phyloP scores from a whole-genome alignment of 2,329 filamentous ascomycete genomes.

The Trichoderma simmonsii region DNA sequence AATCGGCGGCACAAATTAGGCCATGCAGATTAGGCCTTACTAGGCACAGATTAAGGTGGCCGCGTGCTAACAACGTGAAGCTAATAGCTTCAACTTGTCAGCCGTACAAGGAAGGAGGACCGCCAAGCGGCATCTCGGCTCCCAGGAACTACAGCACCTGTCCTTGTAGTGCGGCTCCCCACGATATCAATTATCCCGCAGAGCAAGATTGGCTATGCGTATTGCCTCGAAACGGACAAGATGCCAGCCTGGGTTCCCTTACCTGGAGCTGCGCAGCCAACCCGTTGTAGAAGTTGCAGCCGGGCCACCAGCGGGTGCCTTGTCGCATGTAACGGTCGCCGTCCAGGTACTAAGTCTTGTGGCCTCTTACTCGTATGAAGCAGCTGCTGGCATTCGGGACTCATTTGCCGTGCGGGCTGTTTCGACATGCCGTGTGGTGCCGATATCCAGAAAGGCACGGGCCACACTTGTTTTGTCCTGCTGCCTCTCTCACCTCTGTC shows the following conservation, averaged over 20 bases:
- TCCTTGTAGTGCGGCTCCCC: conserved; percentile 3
- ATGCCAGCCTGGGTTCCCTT: neutral
- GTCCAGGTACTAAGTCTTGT: neutral
- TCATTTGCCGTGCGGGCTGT: conserved; percentile 11
- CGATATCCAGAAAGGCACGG: conserved; percentile 15
- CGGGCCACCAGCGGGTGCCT: neutral
- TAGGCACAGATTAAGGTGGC: conserved; percentile 5
- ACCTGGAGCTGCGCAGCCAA: neutral
- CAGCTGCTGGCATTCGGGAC: conserved; percentile 9
- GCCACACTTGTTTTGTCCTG: conserved; percentile 8
- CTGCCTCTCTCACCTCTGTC: neutral
- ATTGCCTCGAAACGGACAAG: conserved; percentile 1
- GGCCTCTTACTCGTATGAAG: neutral
- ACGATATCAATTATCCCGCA: neutral
- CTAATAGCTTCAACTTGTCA: neutral
- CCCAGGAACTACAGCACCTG: conserved; percentile 1
- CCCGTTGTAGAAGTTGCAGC: neutral
- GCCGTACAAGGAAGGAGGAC: conserved; percentile 15
- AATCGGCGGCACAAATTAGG: neutral
- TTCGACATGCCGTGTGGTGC: conserved; percentile 9
- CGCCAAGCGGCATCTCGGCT: conserved; percentile 5
- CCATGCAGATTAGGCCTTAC: neutral
- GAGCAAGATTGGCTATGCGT: neutral
- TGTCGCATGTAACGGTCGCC: neutral
- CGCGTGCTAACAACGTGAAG: neutral